phyloP scores from a whole-genome alignment of 1,139 yeast genomes.

The Trichomonascaceae sp. region DNA sequence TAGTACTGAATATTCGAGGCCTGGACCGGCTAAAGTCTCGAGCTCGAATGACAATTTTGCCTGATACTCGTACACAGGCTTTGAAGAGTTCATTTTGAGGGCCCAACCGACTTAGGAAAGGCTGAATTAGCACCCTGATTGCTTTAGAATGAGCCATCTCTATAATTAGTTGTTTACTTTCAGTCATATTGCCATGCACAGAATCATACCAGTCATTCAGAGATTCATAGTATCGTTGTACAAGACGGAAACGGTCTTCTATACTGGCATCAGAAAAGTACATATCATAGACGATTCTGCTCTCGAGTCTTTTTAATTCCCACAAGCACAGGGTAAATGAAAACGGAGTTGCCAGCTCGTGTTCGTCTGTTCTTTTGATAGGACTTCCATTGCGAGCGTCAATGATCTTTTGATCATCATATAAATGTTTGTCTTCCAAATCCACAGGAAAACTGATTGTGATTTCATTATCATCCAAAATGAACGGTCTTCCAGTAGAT shows the following conservation, averaged over 20 bases:
- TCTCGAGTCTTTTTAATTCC: slow-evolving; percentile 48
- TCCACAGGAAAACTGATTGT: slow-evolving; percentile 42
- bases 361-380: slow-evolving; percentile 2
- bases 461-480: slow-evolving; percentile 42
- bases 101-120: slow-evolving; percentile 49
- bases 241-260: slow-evolving; percentile 24
- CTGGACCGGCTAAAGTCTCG: slow-evolving; percentile 54
- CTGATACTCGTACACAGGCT: slow-evolving; percentile 61
- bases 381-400: slow-evolving; percentile 10
- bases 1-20: slow-evolving; percentile 51
- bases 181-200: slow-evolving; percentile 7
- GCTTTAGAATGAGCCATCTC: slow-evolving; percentile 52
- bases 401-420: slow-evolving; percentile 16
- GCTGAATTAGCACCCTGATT: slow-evolving; percentile 50
- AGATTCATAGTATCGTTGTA: slow-evolving; percentile 21
- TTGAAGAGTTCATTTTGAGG: slow-evolving; percentile 52
- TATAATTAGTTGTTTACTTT: slow-evolving; percentile 30
- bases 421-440: slow-evolving; percentile 22
- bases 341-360: slow-evolving; percentile 18
- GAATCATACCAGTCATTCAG: slow-evolving; percentile 21
- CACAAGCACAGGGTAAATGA: slow-evolving; percentile 50
- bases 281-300: slow-evolving; percentile 47
- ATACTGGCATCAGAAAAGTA: slow-evolving; percentile 35
- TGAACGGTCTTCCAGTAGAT: slow-evolving; percentile 50
- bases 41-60: slow-evolving; percentile 53